These are phyloP conservation scores for Tetracladium setigerum DNA, from an alignment of 495 filamentous ascomycete genomes.

Conservation along the genomic window DNA sequence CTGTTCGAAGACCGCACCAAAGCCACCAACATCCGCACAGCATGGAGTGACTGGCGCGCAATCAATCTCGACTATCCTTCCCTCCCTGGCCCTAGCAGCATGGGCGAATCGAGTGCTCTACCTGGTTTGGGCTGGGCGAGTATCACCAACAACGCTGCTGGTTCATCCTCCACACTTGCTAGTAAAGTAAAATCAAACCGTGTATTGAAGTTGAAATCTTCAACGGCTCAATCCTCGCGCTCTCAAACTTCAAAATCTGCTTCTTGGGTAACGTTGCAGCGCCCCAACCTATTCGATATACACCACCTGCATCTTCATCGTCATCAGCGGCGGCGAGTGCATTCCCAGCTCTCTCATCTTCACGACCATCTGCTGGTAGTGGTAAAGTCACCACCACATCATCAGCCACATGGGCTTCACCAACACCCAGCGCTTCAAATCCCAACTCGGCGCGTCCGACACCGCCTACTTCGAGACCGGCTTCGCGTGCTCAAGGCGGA, in stretches of 20 bases:
- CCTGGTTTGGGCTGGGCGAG: slow-evolving; percentile 36
- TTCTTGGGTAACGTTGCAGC: slow-evolving; percentile 21
- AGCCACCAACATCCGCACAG: slow-evolving; percentile 59
- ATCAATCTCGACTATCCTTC: slow-evolving; percentile 96
- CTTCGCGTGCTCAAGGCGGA: slow-evolving; percentile 16
- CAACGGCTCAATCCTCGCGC: slow-evolving; percentile 62
- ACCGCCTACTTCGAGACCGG: slow-evolving; percentile 18
- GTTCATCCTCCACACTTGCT: slow-evolving; percentile 29
- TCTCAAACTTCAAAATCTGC: slow-evolving; percentile 38
- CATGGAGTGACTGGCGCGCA: slow-evolving; percentile 92
- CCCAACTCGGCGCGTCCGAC: slow-evolving; percentile 20
- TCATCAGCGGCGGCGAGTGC: slow-evolving; percentile 8
- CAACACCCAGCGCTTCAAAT: slow-evolving; percentile 26
- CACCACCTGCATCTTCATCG: slow-evolving; percentile 13
- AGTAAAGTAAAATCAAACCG: slow-evolving; percentile 34
- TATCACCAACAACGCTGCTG: slow-evolving; percentile 26
- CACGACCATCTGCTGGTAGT: slow-evolving; percentile 28
- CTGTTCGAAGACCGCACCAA: slow-evolving; percentile 81
- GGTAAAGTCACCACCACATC: slow-evolving; percentile 32
- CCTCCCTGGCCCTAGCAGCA: slow-evolving; percentile 61
- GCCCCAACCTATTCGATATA: slow-evolving; percentile 28
- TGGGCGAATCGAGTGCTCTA: slow-evolving; percentile 35
- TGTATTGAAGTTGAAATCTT: slow-evolving; percentile 67
- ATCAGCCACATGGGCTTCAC: slow-evolving; percentile 40
- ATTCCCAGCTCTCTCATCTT: slow-evolving; percentile 24